Evolutionary conservation across 1,284 basidiomycete genomes (phyloP), one percentile per base, ranked within the genome.

Genomic region (Mycosarcoma mackinlayi): DNA sequence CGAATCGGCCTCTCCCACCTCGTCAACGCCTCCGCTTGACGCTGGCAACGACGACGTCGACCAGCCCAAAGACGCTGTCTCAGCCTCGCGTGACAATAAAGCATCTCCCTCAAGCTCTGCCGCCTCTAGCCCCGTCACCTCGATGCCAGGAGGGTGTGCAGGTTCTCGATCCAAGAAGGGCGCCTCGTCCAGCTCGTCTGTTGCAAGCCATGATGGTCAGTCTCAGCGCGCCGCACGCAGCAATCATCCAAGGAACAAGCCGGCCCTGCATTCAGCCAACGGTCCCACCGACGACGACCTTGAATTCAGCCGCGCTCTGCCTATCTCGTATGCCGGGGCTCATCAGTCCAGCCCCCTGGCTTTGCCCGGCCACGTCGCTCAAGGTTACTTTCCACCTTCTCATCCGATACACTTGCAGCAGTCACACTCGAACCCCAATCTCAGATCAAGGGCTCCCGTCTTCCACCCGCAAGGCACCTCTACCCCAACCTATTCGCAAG

Each of bases 371-470:
- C 51, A 60, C 11, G 30, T 51, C 0, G 31, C 31, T 1, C 51
- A 48, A 2, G 67, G 53, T 19, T 70, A 70, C 37, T 60, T 64
- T 31, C 46, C 56, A 13, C 9, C 45, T 1, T 19, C 33, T 6
- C 42, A 47, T n/a, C 24, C 55, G 1, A 24, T 25, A 16, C 49
- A 55, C 6, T 21, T 59, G 42, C 66, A 69, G 47, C 66, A 64
- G 44, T 63, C 66, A 33, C 60, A 70, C 3, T 64, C 61, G 13
- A 60, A 65, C 28, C 67, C 66, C 2, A 64, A 70, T 28, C 23
- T 70, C 44, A 42, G 66, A 10, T 63, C 66, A 5, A 55, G 52
- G 24, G 66, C 66, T 7, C 66, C 61, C 27, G 48, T 35, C 4
- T 70, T 70, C 33, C 48, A 70, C 23, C 66, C 66, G n/a, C 42